Evolutionary conservation across 176 grass and related monocot species (phyloP).

Genomic region (Triticum timopheevii): DNA sequence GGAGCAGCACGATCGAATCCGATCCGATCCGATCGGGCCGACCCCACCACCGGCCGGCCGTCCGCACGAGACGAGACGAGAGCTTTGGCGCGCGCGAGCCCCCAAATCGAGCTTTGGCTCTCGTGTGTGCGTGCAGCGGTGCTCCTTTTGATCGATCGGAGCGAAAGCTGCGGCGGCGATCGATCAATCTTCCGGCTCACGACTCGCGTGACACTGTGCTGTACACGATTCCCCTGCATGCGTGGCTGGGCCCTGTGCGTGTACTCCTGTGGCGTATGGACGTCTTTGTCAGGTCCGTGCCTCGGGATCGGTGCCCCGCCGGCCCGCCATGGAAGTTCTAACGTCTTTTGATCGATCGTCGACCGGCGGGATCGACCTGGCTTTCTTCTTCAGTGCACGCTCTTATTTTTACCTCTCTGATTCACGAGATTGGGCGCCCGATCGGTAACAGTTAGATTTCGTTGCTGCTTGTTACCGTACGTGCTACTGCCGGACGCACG

Average conservation of each 20-base stretch:
- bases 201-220: neutral
- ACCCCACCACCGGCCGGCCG: neutral
- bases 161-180: neutral
- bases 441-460: too few relatives aligned
- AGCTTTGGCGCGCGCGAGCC: constrained; percentile 1
- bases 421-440: neutral
- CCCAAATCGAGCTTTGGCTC: neutral
- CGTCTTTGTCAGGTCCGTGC: neutral
- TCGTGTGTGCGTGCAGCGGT: neutral
- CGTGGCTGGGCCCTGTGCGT: too few relatives aligned
- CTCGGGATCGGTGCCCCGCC: neutral
- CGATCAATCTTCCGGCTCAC: neutral
- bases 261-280: neutral
- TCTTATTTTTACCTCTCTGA: too few relatives aligned
- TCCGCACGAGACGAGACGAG: too few relatives aligned
- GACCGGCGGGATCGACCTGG: too few relatives aligned
- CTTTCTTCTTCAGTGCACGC: too few relatives aligned
- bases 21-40: neutral
- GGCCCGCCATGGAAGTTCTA: neutral
- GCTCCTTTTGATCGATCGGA: neutral
- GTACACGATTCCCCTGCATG: too few relatives aligned
- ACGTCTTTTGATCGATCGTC: neutral
- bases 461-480: neutral
- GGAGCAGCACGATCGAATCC: neutral
- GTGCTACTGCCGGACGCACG: neutral